These are phyloP conservation scores for Zymoseptoria ardabiliae DNA, from an alignment of 2,329 filamentous ascomycete genomes.

Conservation along the genomic window DNA sequence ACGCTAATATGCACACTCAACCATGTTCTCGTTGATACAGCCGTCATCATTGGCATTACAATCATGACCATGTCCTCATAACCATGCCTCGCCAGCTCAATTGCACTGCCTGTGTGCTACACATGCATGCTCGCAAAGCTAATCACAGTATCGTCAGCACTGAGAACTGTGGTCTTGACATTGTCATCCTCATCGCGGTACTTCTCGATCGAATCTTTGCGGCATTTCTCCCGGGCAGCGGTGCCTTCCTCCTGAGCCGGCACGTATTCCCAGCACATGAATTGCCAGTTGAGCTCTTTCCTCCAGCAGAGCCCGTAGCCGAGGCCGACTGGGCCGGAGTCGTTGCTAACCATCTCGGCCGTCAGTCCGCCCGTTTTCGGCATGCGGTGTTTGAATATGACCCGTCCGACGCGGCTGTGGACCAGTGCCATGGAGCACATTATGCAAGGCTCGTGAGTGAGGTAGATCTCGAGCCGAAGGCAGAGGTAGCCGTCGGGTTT, in stretches of 20 bases:
- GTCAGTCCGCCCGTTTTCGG: slow-evolving; percentile 72
- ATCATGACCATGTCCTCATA: slow-evolving; percentile 20
- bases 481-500: slow-evolving; percentile 81
- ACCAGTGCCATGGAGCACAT: slow-evolving; percentile 97
- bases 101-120: slow-evolving; percentile 28
- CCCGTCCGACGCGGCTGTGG: slow-evolving; percentile 83
- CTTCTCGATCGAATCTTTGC: slow-evolving; percentile 19
- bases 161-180: slow-evolving; percentile 11
- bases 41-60: neutral
- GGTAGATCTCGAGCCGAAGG: slow-evolving; percentile 85
- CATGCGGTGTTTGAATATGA: slow-evolving; percentile 76
- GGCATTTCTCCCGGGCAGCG: slow-evolving; percentile 14
- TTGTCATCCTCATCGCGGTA: slow-evolving; percentile 14
- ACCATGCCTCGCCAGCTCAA: slow-evolving; percentile 27
- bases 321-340: slow-evolving; percentile 31
- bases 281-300: slow-evolving; percentile 76
- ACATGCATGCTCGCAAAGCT: slow-evolving; percentile 33
- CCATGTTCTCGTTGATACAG: neutral
- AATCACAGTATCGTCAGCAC: slow-evolving; percentile 27
- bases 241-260: slow-evolving; percentile 17
- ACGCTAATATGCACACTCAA: slow-evolving; percentile 1
- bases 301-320: slow-evolving; percentile 59
- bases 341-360: slow-evolving; percentile 50
- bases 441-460: slow-evolving; percentile 91
- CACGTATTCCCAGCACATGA: slow-evolving; percentile 66